Evolutionary conservation across 2,329 filamentous ascomycete genomes (phyloP).

Genomic region (Trichoderma koningiopsis): DNA sequence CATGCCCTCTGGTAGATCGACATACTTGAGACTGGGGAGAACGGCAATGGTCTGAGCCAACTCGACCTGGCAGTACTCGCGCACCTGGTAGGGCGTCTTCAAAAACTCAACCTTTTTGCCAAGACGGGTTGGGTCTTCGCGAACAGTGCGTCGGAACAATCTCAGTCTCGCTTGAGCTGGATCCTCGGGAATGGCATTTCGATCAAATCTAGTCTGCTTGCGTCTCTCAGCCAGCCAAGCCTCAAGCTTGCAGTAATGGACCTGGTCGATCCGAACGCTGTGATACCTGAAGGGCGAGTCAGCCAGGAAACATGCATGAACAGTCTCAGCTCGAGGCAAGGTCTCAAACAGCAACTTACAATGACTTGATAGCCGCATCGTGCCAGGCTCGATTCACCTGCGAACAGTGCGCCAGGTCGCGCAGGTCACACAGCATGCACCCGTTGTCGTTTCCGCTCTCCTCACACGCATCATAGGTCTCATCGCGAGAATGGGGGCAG

Average conservation of each 20-base stretch:
- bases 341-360: slow-evolving; percentile 54
- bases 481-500: slow-evolving; percentile 79
- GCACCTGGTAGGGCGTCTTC: slow-evolving; percentile 93
- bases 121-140: slow-evolving; percentile 70
- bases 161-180: slow-evolving; percentile 73
- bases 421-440: slow-evolving; percentile 92
- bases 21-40: slow-evolving; percentile 80
- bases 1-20: slow-evolving; percentile 87
- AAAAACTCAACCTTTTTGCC: slow-evolving; percentile 74
- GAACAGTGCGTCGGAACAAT: slow-evolving; percentile 78
- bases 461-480: slow-evolving; percentile 80
- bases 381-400: slow-evolving; percentile 75
- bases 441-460: slow-evolving; percentile 74
- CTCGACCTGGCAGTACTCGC: slow-evolving; percentile 81
- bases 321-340: background rate
- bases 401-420: slow-evolving; percentile 80
- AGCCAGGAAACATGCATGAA: slow-evolving; percentile 3
- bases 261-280: slow-evolving; percentile 88
- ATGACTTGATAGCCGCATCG: slow-evolving; percentile 49
- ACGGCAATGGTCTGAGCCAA: slow-evolving; percentile 84
- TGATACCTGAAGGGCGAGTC: slow-evolving; percentile 64
- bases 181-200: slow-evolving; percentile 80
- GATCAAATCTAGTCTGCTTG: slow-evolving; percentile 71
- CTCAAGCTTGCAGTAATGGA: slow-evolving; percentile 92
- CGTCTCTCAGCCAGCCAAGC: slow-evolving; percentile 77